Conservation (phyloP, 73 alveolate genomes). For the Symbiodinium pilosum region DNA sequence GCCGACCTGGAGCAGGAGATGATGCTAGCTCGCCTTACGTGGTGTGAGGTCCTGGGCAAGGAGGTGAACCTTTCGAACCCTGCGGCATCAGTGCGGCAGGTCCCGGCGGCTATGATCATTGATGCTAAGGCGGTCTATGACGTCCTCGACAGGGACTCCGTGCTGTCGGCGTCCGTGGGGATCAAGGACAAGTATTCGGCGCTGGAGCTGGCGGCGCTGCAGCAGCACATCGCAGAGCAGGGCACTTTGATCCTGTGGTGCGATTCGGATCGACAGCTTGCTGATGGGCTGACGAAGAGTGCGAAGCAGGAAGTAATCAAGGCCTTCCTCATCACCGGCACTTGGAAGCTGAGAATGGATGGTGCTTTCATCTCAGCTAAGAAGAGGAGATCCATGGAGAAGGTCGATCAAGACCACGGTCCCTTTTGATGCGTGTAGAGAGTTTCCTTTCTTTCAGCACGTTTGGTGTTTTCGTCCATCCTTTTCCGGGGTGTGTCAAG, state of each 20-base stretch:
- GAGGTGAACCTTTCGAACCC: neutral
- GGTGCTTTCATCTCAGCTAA: neutral
- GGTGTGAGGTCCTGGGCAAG: neutral
- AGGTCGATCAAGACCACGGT: too few relatives aligned
- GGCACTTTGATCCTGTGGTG: neutral
- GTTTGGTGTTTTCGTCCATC: too few relatives aligned
- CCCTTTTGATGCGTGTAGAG: too few relatives aligned
- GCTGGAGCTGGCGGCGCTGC: neutral
- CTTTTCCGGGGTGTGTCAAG: too few relatives aligned
- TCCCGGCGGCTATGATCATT: neutral
- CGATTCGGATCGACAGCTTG: neutral
- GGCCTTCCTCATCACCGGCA: neutral
- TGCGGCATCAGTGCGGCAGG: neutral
- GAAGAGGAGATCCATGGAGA: neutral
- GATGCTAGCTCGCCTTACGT: neutral
- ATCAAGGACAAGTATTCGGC: slow-evolving; percentile 4
- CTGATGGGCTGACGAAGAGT: neutral
- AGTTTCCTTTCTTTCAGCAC: too few relatives aligned
- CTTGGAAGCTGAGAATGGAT: neutral
- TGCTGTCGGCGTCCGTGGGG: neutral
- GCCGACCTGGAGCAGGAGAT: neutral
- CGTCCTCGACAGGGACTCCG: neutral
- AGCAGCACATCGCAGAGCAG: neutral
- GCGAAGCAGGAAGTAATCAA: neutral
- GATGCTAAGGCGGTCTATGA: slow-evolving; percentile 23